Percentiles rank a stretch among this genome's conserved stretches.
Evolutionary conservation across 768 basidiomycete species (phyloP).

Genomic region (Ephemerocybe angulata): DNA sequence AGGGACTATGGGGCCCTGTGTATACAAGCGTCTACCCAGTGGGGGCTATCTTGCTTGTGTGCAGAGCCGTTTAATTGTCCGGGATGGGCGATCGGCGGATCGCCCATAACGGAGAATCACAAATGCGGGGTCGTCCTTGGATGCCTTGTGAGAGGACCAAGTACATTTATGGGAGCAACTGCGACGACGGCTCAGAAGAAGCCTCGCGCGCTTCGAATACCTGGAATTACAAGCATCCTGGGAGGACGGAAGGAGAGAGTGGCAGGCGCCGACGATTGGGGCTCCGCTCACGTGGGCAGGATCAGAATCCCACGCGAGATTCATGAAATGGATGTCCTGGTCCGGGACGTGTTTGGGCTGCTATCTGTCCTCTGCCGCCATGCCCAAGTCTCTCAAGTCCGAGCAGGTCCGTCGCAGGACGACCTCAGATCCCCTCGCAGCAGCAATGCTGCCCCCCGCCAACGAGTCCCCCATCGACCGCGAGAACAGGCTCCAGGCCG

Average conservation of each 20-base stretch:
- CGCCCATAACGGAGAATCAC: too few relatives aligned
- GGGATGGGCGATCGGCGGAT: not conserved
- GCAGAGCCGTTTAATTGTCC: not conserved
- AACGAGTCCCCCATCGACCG: slow-evolving; percentile 69
- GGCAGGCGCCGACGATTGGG: not conserved
- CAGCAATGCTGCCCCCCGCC: slow-evolving; percentile 62
- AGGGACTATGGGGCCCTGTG: too few relatives aligned
- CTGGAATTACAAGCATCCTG: not conserved
- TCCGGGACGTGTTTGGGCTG: not conserved
- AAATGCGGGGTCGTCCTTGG: too few relatives aligned
- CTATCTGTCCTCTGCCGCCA: slow-evolving; percentile 16
- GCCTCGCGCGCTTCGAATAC: too few relatives aligned
- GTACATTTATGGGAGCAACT: too few relatives aligned
- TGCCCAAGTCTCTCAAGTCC: slow-evolving; percentile 31
- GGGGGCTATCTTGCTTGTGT: too few relatives aligned
- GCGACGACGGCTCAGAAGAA: too few relatives aligned
- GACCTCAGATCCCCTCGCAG: slow-evolving; percentile 68
- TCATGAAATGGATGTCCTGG: not conserved
- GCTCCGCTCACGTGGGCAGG: not conserved
- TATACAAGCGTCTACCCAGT: too few relatives aligned
- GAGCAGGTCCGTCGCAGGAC: slow-evolving; percentile 35
- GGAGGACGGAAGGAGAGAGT: not conserved
- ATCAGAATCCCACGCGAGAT: not conserved
- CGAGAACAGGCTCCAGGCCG: slow-evolving; percentile 59
- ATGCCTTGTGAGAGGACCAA: too few relatives aligned